Conservation (phyloP, 164 flowering plant genomes). For the Euptelea pleiosperma region DNA sequence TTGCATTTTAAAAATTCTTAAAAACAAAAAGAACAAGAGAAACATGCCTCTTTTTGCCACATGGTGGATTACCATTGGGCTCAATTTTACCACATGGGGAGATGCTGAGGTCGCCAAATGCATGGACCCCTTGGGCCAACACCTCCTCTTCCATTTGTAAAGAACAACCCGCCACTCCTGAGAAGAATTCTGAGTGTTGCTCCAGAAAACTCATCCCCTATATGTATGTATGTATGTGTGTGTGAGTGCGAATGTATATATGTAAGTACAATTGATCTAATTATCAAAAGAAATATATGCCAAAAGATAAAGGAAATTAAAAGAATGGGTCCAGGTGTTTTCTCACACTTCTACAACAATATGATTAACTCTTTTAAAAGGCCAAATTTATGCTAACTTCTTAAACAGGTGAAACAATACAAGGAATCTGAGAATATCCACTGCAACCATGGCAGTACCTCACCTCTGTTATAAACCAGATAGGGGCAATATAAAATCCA, state of each 20-base stretch:
- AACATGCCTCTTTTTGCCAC: too few relatives aligned
- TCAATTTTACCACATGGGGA: not conserved
- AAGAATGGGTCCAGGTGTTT: not conserved
- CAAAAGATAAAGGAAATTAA: not conserved
- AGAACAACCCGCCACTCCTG: not conserved
- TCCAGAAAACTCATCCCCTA: too few relatives aligned
- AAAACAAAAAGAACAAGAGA: too few relatives aligned
- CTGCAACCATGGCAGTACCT: conserved; percentile 5
- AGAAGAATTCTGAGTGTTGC: too few relatives aligned
- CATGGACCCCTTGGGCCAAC: not conserved
- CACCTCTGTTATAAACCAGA: conserved; percentile 98
- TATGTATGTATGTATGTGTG: too few relatives aligned
- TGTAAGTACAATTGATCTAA: too few relatives aligned
- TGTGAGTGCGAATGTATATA: too few relatives aligned
- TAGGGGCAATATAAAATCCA: conserved; percentile 87
- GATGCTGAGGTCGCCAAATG: not conserved
- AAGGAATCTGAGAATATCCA: conserved; percentile 1
- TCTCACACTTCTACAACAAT: not conserved
- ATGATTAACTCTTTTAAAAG: not conserved
- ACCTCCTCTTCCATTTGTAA: not conserved
- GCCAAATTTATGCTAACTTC: not conserved
- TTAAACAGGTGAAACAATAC: too few relatives aligned
- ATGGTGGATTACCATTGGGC: too few relatives aligned
- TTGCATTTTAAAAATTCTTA: too few relatives aligned
- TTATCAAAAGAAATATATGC: too few relatives aligned